phyloP scores from a whole-genome alignment of 1,139 yeast species.

The Yamadazyma taylorii region DNA sequence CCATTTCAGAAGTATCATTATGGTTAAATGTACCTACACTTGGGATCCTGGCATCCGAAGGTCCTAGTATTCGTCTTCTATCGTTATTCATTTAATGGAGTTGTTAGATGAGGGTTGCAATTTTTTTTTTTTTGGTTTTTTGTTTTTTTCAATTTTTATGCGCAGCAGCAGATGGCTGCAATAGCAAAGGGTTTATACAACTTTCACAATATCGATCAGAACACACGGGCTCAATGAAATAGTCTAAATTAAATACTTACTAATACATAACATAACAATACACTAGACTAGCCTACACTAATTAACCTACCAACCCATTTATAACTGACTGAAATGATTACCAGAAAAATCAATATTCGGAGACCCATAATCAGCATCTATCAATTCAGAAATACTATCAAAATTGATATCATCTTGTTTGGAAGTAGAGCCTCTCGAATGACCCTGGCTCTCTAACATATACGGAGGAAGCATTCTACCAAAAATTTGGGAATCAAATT shows the following conservation, averaged over 20 bases:
- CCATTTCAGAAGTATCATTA: conserved; percentile 7
- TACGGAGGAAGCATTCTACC: conserved; percentile 84
- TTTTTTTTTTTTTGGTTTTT: too few species aligned
- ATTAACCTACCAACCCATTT: too few species aligned
- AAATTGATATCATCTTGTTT: conserved; percentile 12
- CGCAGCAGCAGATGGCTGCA: too few species aligned
- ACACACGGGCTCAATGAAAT: too few species aligned
- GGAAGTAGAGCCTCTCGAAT: background rate
- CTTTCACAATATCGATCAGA: too few species aligned
- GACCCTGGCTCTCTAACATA: conserved; percentile 48
- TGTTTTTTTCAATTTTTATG: too few species aligned
- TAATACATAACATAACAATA: too few species aligned
- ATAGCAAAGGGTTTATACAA: too few species aligned
- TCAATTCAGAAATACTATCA: conserved; percentile 12
- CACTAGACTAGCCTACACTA: too few species aligned
- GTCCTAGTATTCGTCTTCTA: conserved; percentile 73
- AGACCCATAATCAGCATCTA: conserved; percentile 9
- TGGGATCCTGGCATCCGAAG: conserved; percentile 56
- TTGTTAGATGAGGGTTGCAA: too few species aligned
- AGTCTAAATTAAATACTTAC: too few species aligned
- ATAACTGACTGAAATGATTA: conserved; percentile 1
- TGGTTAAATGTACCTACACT: conserved; percentile 20
- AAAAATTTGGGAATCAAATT: conserved; percentile 77
- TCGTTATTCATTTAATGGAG: conserved; percentile 45
- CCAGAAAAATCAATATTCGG: background rate